phyloP scores from a whole-genome alignment of 106 monocot species.

The Platanthera guangdongensis region DNA sequence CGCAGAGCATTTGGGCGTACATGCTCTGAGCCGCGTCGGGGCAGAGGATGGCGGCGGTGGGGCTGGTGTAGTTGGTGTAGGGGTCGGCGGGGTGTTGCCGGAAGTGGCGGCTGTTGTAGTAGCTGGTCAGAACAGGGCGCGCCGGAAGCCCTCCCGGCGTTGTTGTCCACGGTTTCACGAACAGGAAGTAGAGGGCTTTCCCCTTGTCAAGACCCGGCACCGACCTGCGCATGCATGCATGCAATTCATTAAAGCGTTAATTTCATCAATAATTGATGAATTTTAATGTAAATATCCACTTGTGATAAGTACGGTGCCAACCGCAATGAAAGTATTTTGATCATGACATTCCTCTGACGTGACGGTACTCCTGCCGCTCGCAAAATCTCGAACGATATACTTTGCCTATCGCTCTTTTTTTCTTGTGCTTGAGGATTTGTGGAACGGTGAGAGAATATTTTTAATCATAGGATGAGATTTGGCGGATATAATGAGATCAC shows the following conservation, averaged over 20 bases:
- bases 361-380: no score
- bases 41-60: constrained; percentile 37
- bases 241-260: background rate
- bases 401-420: no score
- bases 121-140: constrained; percentile 40
- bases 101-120: constrained; percentile 32
- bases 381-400: no score
- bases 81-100: constrained; percentile 40
- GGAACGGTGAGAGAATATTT: no score
- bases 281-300: background rate
- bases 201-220: constrained; percentile 64
- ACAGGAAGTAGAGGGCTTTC: constrained; percentile 59
- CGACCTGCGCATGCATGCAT: constrained; percentile 18
- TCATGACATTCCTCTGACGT: no score
- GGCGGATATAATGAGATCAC: no score
- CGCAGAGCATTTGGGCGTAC: constrained; percentile 44
- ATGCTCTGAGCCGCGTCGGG: constrained; percentile 27
- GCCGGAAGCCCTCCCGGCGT: constrained; percentile 58
- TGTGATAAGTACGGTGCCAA: no score
- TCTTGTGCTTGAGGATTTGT: no score
- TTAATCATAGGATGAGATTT: no score
- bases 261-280: background rate
- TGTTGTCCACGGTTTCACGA: constrained; percentile 49
- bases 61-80: constrained; percentile 58
- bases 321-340: no score